Evolutionary conservation across 2,329 filamentous ascomycete species (phyloP), one percentile per base, ranked within the genome.

Genomic region (Berkeleyomyces rouxiae): DNA sequence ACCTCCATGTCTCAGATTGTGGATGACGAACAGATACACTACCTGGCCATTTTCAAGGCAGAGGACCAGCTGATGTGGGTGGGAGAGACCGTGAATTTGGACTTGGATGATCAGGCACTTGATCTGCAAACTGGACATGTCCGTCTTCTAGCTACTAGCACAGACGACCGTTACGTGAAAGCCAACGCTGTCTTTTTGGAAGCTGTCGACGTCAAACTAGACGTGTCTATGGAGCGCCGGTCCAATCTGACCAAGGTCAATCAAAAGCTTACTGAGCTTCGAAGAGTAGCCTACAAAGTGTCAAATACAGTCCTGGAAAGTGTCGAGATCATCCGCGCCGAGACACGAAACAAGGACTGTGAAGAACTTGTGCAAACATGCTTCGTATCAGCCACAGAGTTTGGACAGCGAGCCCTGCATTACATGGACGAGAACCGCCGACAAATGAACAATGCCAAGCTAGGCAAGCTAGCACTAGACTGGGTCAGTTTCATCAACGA

Each of bases 301-400:
- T 96, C 90, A 60, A 97, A 96, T 74, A 90, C 90, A 5, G 97
- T 99, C 74, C 96, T 99, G 90, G 92, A 97, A 73, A 96, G 90
- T 71, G 93, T 99, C 53, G 90, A 95, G 71, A 90, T 89, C 66
- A 93, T 99, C 67, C 82, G 90, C 66, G 85, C 84, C 67, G 92
- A 99, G 73, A 90, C 90, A 0, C 80, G 82, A 63, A 88, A 86
- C 7, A 82, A 92, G 67, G 87, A 93, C 67, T 96, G 92, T 71
- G 90, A 96, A 69, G 93, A 99, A 70, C 82, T 99, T 39, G 93
- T 99, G 66, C 93, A 99, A 73, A 95, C 90, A 4, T 99, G 92
- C 74, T 99, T 97, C 72, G 88, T 95, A 47, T 99, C 97, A 70
- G 93, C 93, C n/a, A 97, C 93, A 0, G 93, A 99, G 72, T 99